phyloP scores from a whole-genome alignment of 2,329 filamentous ascomycete genomes.

The Aspergillus thermomutatus region DNA sequence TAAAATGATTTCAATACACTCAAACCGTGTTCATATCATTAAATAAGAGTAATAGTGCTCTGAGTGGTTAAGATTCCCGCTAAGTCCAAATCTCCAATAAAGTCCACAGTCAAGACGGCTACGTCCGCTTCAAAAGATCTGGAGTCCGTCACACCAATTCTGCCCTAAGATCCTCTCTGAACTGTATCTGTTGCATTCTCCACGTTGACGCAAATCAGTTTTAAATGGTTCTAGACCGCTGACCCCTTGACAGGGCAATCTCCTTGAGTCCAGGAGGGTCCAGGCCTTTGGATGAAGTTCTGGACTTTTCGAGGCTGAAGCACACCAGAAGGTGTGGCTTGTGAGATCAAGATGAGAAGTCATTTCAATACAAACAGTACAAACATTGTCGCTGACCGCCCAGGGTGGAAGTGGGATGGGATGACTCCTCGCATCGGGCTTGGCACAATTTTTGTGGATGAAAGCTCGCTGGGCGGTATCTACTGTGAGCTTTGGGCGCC shows the following conservation, averaged over 20 bases:
- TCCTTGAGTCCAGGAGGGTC: constrained; percentile 25
- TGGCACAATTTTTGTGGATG: constrained; percentile 31
- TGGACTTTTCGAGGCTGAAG: constrained; percentile 25
- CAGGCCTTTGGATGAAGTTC: constrained; percentile 25
- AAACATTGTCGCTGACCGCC: constrained; percentile 13
- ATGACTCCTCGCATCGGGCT: constrained; percentile 21
- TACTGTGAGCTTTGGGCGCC: background rate
- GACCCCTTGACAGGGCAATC: constrained; percentile 15
- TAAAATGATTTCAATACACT: background rate
- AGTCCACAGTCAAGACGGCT: background rate
- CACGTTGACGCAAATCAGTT: background rate
- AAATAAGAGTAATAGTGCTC: background rate
- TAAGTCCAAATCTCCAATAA: background rate
- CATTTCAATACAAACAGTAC: constrained; percentile 3
- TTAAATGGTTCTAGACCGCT: constrained; percentile 27
- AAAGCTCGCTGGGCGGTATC: constrained; percentile 5
- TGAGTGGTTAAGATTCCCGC: background rate
- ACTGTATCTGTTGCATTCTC: background rate
- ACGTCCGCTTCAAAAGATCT: background rate
- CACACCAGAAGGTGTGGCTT: constrained; percentile 1
- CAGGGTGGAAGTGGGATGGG: constrained; percentile 16
- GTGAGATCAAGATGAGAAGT: constrained; percentile 8
- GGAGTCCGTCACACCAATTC: background rate
- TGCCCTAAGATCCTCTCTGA: background rate
- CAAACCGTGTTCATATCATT: background rate